Conservation (phyloP, 1,139 yeast species). For the Candida sanyaensis region DNA sequence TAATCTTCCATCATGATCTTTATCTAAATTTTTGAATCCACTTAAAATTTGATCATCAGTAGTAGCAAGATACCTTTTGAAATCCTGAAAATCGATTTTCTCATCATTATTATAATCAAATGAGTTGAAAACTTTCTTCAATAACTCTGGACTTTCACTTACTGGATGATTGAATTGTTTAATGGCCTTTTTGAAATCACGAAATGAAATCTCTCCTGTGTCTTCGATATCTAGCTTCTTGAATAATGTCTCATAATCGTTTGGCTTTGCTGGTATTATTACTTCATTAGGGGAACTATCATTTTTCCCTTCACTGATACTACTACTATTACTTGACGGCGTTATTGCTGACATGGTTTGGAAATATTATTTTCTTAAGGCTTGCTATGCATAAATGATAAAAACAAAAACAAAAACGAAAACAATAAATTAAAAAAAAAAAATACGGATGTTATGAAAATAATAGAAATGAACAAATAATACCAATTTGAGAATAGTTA, state of each 20-base stretch:
- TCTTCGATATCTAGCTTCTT: slow-evolving; percentile 52
- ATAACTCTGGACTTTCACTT: slow-evolving; percentile 61
- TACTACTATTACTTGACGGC: too few relatives aligned
- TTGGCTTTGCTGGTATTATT: slow-evolving; percentile 15
- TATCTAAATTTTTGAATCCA: slow-evolving; percentile 73
- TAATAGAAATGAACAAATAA: neutral
- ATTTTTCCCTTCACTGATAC: too few relatives aligned
- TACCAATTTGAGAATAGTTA: neutral
- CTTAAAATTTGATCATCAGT: slow-evolving; percentile 71
- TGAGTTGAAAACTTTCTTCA: slow-evolving; percentile 53
- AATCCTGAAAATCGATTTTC: slow-evolving; percentile 60
- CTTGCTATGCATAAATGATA: neutral
- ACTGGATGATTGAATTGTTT: slow-evolving; percentile 62
- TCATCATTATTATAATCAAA: slow-evolving; percentile 62
- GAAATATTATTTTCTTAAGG: neutral
- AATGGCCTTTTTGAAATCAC: slow-evolving; percentile 58
- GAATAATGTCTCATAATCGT: slow-evolving; percentile 38
- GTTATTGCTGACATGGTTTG: too few relatives aligned
- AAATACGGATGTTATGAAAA: neutral
- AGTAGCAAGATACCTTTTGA: slow-evolving; percentile 55
- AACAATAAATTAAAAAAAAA: neutral
- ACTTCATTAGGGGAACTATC: slow-evolving; percentile 2
- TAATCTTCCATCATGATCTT: slow-evolving; percentile 74
- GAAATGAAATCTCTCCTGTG: slow-evolving; percentile 57
- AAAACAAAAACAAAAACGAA: neutral